Evolutionary conservation across 2,329 filamentous ascomycete genomes (phyloP), one percentile per base, ranked within the genome.

Genomic region (Neodidymelliopsis sp.): DNA sequence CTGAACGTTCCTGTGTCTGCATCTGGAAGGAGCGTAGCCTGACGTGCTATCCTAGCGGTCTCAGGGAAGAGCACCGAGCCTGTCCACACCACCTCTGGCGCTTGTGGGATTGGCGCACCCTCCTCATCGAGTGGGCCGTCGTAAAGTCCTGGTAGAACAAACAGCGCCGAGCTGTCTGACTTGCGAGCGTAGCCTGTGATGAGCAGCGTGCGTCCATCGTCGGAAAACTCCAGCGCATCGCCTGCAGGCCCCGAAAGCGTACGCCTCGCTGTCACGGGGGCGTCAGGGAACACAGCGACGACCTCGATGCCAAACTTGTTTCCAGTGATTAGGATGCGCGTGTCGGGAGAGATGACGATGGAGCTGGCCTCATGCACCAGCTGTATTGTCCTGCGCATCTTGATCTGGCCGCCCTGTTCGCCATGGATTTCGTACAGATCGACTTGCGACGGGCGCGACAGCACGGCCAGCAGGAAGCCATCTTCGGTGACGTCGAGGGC

Each of bases 231-330:
- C 20, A 75, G 54, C 1, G 61, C 63, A 30, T 74, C 72, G 33
- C 72, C 70, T 2, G 67, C 63, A 4, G 69, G 66, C 1, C 71
- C 71, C 8, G 69, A 71, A 8, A 75, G 66, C 4, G 67, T 67
- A 4, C 73, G 62, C 37, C 68, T 55, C 22, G 65, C 57, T 4
- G 71, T 63, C 33, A 70, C 72, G 5, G 67, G 65, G 1, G 84
- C 84, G 42, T 79, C 82, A 2, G 86, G 78, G 36, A 83, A 84
- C 28, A 96, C 76, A 4, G 90, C 89, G 20, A 89, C 86, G 0
- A 96, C 89, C 70, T 96, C 91, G 54, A 96, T 92, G n/a, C 89
- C 90, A 45, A 89, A 89, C 65, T 91, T 86, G 71, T 92, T 95
- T 6, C 91, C 91, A 12, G 90, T 88, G 18, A 91, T 91, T 34